Evolutionary conservation across 345 rosid genomes (phyloP), one percentile per base, ranked within the genome.

Genomic region (Pugionium cornutum): DNA sequence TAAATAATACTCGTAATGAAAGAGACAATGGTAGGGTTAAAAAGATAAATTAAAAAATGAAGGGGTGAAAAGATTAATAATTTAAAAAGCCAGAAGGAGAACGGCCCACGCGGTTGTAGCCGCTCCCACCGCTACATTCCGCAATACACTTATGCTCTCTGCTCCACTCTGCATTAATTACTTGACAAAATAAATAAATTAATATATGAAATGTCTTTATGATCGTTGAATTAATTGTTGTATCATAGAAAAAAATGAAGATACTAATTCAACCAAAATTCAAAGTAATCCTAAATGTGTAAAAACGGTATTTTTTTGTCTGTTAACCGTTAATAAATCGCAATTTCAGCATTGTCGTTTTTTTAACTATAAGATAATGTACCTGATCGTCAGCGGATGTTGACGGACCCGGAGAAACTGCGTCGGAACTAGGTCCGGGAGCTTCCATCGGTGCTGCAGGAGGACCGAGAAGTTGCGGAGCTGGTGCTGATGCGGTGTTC

Each of bases 371-470:
- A 33, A 53, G 32, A 48, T 33, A 48, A n/a, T 32, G 58, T 71
- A 74, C 77, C 77, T 62, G 57, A 33, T 76, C 55, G 27, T 86
- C 89, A 46, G 75, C 83, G 28, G 75, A 67, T n/a, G 62, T 57
- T 2, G 82, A 51, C 1, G 92, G 90, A 30, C 85, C 86, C 4
- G 95, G 95, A 60, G 96, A 70, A 10, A 27, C 7, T 0, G 77
- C 79, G 3, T 79, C 84, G 1, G 7, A 7, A 62, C 66, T 75
- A 7, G 89, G 77, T 33, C 84, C 87, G 7, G 87, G 89, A 47
- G 92, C 76, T 59, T 65, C 89, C 0, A 62, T 8, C 2, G 97
- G 86, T 1, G 95, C 92, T 1, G 92, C 86, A 2, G 95, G 95
- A 40, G 97, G 97, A 53, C 90, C 37, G 25, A 58, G 66, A 78